Conservation (phyloP, 2,329 filamentous ascomycete species). For the Cordyceps tenuipes region DNA sequence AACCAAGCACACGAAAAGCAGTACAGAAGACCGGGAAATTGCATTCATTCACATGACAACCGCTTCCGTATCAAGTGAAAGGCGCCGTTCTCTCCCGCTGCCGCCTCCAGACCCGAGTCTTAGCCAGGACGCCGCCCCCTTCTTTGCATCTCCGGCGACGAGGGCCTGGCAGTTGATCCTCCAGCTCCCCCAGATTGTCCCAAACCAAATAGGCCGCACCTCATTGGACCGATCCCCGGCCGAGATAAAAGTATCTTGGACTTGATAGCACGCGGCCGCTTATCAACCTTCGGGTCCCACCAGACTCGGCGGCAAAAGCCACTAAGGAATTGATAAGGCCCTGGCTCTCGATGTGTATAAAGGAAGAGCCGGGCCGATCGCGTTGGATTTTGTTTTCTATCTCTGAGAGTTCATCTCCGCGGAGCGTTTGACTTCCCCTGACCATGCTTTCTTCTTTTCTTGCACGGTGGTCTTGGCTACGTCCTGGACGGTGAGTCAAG, state of each 20-base stretch:
- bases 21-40: background rate
- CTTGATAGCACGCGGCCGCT: background rate
- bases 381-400: conserved; percentile 2
- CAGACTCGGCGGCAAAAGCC: background rate
- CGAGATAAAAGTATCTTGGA: background rate
- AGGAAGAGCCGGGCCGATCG: background rate
- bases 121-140: background rate
- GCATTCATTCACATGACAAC: background rate
- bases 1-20: too few species aligned
- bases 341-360: background rate
- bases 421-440: background rate
- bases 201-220: background rate
- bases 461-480: background rate
- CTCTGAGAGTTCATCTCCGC: conserved; percentile 16
- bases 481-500: background rate
- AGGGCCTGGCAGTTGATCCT: background rate
- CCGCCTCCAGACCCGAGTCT: background rate
- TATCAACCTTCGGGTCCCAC: conserved; percentile 5
- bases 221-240: background rate
- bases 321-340: background rate
- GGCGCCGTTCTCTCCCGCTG: background rate
- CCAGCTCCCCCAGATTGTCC: background rate
- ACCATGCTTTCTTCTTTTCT: background rate
- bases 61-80: background rate
- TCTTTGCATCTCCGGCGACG: background rate